Evolutionary conservation across 331 rosid genomes (phyloP).

Genomic region (Stylosanthes scabra): DNA sequence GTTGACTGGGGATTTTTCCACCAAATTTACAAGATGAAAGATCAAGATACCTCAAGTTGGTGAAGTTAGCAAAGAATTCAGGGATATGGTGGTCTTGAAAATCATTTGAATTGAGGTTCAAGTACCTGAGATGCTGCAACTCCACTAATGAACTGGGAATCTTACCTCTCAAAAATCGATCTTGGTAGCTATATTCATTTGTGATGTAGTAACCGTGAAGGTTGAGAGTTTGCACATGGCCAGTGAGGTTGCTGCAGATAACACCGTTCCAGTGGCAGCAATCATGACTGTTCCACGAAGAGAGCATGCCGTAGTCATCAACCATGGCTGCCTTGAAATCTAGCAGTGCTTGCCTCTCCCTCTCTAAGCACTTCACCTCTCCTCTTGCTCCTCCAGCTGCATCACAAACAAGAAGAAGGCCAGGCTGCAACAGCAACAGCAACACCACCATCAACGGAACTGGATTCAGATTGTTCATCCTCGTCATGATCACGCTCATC

Average conservation of each 20-base stretch:
- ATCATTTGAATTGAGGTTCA: too few relatives aligned
- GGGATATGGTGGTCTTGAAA: too few relatives aligned
- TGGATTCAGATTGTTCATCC: too few relatives aligned
- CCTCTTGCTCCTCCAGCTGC: not conserved
- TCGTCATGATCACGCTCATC: not conserved
- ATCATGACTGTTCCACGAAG: slow-evolving; percentile 1
- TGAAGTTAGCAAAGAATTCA: too few relatives aligned
- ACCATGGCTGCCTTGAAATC: not conserved
- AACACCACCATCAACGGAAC: not conserved
- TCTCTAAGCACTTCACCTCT: not conserved
- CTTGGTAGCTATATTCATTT: not conserved
- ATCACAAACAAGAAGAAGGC: not conserved
- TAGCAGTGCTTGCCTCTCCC: not conserved
- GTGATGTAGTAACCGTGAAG: not conserved
- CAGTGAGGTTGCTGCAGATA: not conserved
- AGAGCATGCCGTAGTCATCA: slow-evolving; percentile 5
- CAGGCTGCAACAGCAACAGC: slow-evolving; percentile 3
- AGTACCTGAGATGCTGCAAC: too few relatives aligned
- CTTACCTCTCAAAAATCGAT: not conserved
- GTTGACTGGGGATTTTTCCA: too few relatives aligned
- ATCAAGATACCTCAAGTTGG: too few relatives aligned
- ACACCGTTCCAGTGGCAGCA: slow-evolving; percentile 23
- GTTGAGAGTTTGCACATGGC: not conserved
- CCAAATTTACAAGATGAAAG: too few relatives aligned
- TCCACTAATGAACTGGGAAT: too few relatives aligned